These are phyloP conservation scores for Paecilomyces variotii DNA, from an alignment of 2,329 filamentous ascomycete genomes.

Conservation along the genomic window DNA sequence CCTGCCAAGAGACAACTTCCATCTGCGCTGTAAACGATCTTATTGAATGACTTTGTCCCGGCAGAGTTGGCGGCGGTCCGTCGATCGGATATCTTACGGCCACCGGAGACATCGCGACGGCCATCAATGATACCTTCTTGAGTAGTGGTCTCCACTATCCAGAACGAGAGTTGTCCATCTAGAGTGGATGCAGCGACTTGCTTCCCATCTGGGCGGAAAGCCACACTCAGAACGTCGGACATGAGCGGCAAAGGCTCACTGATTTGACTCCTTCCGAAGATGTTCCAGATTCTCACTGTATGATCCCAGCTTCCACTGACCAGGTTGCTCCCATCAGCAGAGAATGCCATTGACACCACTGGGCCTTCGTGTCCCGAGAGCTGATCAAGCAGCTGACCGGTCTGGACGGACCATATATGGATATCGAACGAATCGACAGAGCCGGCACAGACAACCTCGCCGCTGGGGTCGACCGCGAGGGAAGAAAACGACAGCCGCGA, in stretches of 20 bases:
- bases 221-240: slow-evolving; percentile 79
- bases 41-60: slow-evolving; percentile 83
- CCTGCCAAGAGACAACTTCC: slow-evolving; percentile 83
- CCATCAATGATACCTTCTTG: slow-evolving; percentile 84
- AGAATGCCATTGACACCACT: slow-evolving; percentile 79
- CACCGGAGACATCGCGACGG: slow-evolving; percentile 84
- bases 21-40: slow-evolving; percentile 84
- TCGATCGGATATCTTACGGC: slow-evolving; percentile 78
- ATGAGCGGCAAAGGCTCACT: slow-evolving; percentile 90
- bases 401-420: slow-evolving; percentile 98
- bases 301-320: slow-evolving; percentile 95
- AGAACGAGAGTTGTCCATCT: slow-evolving; percentile 91
- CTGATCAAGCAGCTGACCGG: slow-evolving; percentile 85
- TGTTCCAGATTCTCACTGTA: slow-evolving; percentile 91
- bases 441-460: slow-evolving; percentile 90
- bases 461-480: slow-evolving; percentile 91
- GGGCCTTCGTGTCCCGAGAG: slow-evolving; percentile 90
- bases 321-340: slow-evolving; percentile 73
- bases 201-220: slow-evolving; percentile 80
- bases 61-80: slow-evolving; percentile 84
- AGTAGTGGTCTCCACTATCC: slow-evolving; percentile 79
- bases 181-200: slow-evolving; percentile 88
- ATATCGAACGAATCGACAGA: slow-evolving; percentile 95
- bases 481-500: slow-evolving; percentile 87
- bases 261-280: slow-evolving; percentile 88